phyloP scores from a whole-genome alignment of 345 rosid species.

The sweet orange (Citrus sinensis) region DVS_A1.0 CM039165.1:33450001-33450500 shows the following conservation, averaged over 20 bases:
- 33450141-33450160: not conserved
- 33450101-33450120: constrained; percentile 47
- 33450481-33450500: not conserved
- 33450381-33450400: not conserved
- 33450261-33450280: not conserved
- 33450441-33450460: constrained; percentile 11
- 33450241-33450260: constrained; percentile 62
- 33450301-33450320: not conserved
- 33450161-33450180: constrained; percentile 1
- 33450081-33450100: constrained; percentile 69
- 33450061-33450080: constrained; percentile 59
- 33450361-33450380: not conserved
- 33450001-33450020: constrained; percentile 51
- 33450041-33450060: constrained; percentile 45
- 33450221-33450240: constrained; percentile 88
- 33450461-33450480: not conserved
- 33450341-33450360: not conserved
- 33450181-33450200: constrained; percentile 81
- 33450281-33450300: constrained; percentile 3
- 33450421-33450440: not conserved
- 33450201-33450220: constrained; percentile 94
- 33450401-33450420: not conserved
- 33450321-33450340: not conserved
- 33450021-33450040: constrained; percentile 45
- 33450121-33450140: not conserved